A percentile compares a stretch with the other conserved stretches of the same genome.
Conservation (phyloP, 176 grass and related monocot species). For the Triticum monococcum region DNA sequence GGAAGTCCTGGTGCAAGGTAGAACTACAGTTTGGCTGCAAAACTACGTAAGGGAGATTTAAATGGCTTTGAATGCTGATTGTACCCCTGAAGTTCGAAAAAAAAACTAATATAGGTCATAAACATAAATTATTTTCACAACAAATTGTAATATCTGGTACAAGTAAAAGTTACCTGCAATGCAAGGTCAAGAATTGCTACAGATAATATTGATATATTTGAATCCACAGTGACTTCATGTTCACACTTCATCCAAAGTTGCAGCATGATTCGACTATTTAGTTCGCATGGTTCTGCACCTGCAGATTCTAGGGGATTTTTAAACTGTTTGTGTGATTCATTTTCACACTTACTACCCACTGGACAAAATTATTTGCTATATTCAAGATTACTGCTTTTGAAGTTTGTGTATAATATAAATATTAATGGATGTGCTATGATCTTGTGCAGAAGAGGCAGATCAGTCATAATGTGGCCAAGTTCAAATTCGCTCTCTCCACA, state of each 20-base stretch:
- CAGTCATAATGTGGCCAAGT: slow-evolving; percentile 79
- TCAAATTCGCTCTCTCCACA: slow-evolving; percentile 64
- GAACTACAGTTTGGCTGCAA: too few relatives aligned
- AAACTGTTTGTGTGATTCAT: not conserved
- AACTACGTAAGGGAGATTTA: not conserved
- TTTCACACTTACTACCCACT: not conserved
- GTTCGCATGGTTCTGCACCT: not conserved
- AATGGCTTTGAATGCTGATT: not conserved
- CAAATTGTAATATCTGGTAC: not conserved
- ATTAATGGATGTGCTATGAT: not conserved
- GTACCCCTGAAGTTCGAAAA: not conserved
- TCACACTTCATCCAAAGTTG: not conserved
- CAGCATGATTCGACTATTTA: not conserved
- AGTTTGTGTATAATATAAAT: not conserved
- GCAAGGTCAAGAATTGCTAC: slow-evolving; percentile 78
- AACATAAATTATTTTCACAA: not conserved
- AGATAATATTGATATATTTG: not conserved
- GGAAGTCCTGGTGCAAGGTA: too few relatives aligned
- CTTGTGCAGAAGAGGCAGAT: slow-evolving; percentile 72
- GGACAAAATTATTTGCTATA: not conserved
- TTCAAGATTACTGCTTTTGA: not conserved
- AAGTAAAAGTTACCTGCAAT: slow-evolving; percentile 67
- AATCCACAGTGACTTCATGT: not conserved
- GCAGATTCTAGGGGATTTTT: not conserved
- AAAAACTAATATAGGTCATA: not conserved